phyloP scores from a whole-genome alignment of 2,329 filamentous ascomycete genomes.

The Pseudohalonectria lignicola region DNA sequence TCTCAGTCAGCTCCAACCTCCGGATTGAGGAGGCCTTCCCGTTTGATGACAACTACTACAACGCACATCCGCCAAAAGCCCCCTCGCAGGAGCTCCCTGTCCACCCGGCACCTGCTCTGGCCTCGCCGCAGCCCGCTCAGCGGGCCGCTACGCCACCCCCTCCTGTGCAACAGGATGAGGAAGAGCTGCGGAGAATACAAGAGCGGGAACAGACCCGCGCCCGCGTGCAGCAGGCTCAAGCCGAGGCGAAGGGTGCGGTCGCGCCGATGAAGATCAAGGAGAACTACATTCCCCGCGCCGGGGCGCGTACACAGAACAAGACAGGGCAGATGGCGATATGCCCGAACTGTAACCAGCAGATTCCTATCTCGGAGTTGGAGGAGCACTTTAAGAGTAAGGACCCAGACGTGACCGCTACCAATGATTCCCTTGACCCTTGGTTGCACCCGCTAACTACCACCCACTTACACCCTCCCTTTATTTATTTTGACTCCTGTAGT shows the following conservation, averaged over 20 bases:
- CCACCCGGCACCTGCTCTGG: constrained; percentile 30
- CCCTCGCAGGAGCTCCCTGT: constrained; percentile 29
- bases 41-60: constrained; percentile 54
- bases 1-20: constrained; percentile 70
- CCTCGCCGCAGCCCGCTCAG: constrained; percentile 14
- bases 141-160: no score
- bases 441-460: no score
- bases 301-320: constrained; percentile 41
- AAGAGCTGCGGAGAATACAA: constrained; percentile 51
- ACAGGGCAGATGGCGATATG: constrained; percentile 68
- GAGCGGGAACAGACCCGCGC: constrained; percentile 49
- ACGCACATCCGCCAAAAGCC: constrained; percentile 26
- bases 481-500: constrained; percentile 34
- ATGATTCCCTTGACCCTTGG: no score
- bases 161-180: constrained; percentile 51
- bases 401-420: no score
- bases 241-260: constrained; percentile 59
- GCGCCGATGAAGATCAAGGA: constrained; percentile 81
- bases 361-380: constrained; percentile 77
- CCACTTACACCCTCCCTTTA: neutral
- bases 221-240: constrained; percentile 65
- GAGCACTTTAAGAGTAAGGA: constrained; percentile 83
- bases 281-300: constrained; percentile 82
- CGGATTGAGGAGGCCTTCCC: constrained; percentile 95
- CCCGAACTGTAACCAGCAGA: constrained; percentile 86